These are phyloP conservation scores for Lecanicillium sp. DNA, from an alignment of 2,329 filamentous ascomycete genomes.

Conservation along the genomic window DNA sequence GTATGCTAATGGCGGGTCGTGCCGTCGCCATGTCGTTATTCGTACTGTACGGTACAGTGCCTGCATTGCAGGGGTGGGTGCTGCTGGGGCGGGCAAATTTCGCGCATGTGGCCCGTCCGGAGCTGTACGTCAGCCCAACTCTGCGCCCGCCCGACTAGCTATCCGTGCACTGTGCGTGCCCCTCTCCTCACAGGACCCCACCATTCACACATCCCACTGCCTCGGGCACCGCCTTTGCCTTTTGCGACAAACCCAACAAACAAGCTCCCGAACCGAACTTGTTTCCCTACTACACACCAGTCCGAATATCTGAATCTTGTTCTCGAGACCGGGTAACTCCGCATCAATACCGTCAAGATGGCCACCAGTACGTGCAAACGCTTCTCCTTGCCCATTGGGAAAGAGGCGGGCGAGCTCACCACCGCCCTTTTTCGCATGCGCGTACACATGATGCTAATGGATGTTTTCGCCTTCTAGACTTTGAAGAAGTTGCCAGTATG, in stretches of 20 bases:
- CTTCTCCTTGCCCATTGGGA: slow-evolving; percentile 6
- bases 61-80: no score
- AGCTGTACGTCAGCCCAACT: no score
- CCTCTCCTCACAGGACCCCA: slow-evolving; percentile 7
- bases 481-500: slow-evolving; percentile 40
- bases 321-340: neutral
- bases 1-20: no score
- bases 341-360: slow-evolving; percentile 20
- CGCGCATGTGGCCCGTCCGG: no score
- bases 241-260: slow-evolving; percentile 9
- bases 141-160: no score
- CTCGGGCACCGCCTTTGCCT: slow-evolving; percentile 6
- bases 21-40: no score
- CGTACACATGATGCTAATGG: no score
- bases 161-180: slow-evolving; percentile 8
- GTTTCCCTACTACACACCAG: neutral
- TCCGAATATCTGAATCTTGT: neutral
- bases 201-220: slow-evolving; percentile 8
- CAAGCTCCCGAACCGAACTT: slow-evolving; percentile 1
- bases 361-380: slow-evolving; percentile 19
- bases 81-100: no score
- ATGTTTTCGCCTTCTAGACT: slow-evolving; percentile 24
- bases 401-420: neutral
- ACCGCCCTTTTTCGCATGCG: slow-evolving; percentile 6
- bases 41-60: no score